Evolutionary conservation across 768 basidiomycete genomes (phyloP).

Genomic region (Kwoniella europaea): DNA sequence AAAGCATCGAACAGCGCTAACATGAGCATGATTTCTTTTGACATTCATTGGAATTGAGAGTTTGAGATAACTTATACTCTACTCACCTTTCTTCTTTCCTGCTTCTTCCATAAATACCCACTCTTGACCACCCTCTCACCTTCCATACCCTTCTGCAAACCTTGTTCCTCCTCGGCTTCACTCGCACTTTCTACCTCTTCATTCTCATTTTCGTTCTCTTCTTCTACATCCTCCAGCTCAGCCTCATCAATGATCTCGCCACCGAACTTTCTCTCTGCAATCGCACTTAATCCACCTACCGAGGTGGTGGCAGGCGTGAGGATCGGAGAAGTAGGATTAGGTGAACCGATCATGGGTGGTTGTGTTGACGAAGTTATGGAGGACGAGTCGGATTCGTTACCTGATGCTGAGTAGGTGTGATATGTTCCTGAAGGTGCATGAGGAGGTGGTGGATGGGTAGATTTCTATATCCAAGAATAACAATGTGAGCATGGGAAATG

Average conservation of each 20-base stretch:
- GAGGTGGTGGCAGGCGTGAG: conserved; percentile 28
- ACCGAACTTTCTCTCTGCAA: conserved; percentile 35
- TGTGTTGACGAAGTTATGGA: conserved; percentile 39
- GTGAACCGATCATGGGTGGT: conserved; percentile 27
- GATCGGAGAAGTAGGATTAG: conserved; percentile 31
- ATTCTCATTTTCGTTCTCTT: conserved; percentile 54
- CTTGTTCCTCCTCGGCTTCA: conserved; percentile 41
- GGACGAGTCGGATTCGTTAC: conserved; percentile 55
- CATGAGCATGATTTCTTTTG: neutral
- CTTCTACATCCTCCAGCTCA: conserved; percentile 59
- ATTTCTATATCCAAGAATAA: conserved; percentile 3
- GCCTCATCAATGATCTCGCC: conserved; percentile 36
- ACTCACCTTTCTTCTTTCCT: conserved; percentile 89
- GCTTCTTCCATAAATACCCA: conserved; percentile 97
- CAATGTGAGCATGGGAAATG: neutral
- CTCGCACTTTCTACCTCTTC: conserved; percentile 41
- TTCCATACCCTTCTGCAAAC: conserved; percentile 55
- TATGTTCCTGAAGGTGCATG: conserved; percentile 14
- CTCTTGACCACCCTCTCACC: conserved; percentile 73
- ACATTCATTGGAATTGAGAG: neutral
- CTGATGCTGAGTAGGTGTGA: conserved; percentile 22
- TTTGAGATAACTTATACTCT: neutral
- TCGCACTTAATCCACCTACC: conserved; percentile 37
- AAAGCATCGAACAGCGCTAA: conserved; percentile 21
- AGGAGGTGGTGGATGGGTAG: conserved; percentile 17